Evolutionary conservation across 805 yeast genomes (phyloP), one percentile per base, ranked within the genome.

Genomic region (Torulaspora gathmanii): DNA sequence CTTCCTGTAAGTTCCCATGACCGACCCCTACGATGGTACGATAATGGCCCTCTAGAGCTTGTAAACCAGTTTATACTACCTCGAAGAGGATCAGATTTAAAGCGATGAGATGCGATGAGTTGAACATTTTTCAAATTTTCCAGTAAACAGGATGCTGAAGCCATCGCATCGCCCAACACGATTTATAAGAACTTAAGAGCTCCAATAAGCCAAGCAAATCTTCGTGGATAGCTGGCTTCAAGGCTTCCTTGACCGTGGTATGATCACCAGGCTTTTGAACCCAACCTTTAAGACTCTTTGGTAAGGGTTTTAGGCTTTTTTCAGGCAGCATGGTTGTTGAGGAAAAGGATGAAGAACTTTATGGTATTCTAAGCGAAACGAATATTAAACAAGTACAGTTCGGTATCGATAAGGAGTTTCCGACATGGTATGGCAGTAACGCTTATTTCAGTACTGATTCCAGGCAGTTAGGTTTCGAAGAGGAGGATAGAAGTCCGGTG

Each of bases 361-460:
- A 86, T 56, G 95, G 91, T 10, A 73, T 80, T 1, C 57, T 83
- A 28, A 74, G 78, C 35, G 62, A 68, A 44, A 72, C 86, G 11
- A 90, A 90, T 68, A 80, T 90, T 34, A 65, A 61, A 6, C 63
- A 74, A 20, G 86, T 91, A 7, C 74, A 72, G 27, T 77, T 86
- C 49, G 97, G 96, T 0, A 19, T 57, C 19, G 71, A 74, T 16
- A 74, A 71, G 53, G 75, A 75, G 47, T 79, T 90, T 50, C 74
- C 79, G 44, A 83, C 97, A 2, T 88, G 97, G 96, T 89, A 84
- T 61, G 93, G 95, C 0, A 84, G 85, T 55, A 77, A 86, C 3
- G 95, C 88, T 0, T 83, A 87, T 60, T 86, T 89, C 51, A 71
- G 71, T 37, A 65, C 64, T 11, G 74, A 71, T 46, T 74, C 73